Evolutionary conservation across 2,329 filamentous ascomycete species (phyloP), one percentile per base, ranked within the genome.

Genomic region (Paecilomyces sp.): DNA sequence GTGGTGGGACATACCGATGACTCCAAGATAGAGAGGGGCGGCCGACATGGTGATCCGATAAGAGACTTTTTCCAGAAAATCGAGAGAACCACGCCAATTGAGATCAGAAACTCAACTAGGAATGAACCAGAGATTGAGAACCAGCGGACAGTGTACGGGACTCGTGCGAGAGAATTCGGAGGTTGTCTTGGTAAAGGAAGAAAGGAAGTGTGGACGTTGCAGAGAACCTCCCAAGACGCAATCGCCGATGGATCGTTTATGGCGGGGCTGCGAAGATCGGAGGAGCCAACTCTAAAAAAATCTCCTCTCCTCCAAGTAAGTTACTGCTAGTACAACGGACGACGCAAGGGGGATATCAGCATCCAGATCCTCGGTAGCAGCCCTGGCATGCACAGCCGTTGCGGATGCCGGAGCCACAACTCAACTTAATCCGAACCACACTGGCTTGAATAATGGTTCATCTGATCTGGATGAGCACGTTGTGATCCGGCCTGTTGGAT

Each of bases 1-100:
- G 31, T 33, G 41, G 41, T 18, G 13, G 41, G 18, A 64, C 68
- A 41, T 66, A 77, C 75, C 75, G 58, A 78, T 71, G 62, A 78
- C 71, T 65, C 74, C 75, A 61, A 78, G 72, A 64, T 75, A 78
- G 67, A 78, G 70, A 56, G 71, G 69, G 63, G 66, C 73, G 59
- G 61, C 61, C 25, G 74, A 67, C 68, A 74, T 75, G 50, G 36
- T 70, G 50, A 22, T 47, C 41, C n/a, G 41, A 47, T 47, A 47
- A 47, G 41, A 47, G 41, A 47, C n/a, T 47, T 47, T 22, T 33
- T 22, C 41, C 18, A 41, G 18, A 53, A 36, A 52, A 58, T 12
- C 12, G 30, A 54, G 15, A 24, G 53, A 60, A 47, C 6, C 7
- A 47, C n/a, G 15, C n/a, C 13, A 47, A 47, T 47, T 47, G 41